Evolutionary conservation across 2,329 filamentous ascomycete species (phyloP), one percentile per base, ranked within the genome.

Genomic region (Epichloe bromicola): DNA sequence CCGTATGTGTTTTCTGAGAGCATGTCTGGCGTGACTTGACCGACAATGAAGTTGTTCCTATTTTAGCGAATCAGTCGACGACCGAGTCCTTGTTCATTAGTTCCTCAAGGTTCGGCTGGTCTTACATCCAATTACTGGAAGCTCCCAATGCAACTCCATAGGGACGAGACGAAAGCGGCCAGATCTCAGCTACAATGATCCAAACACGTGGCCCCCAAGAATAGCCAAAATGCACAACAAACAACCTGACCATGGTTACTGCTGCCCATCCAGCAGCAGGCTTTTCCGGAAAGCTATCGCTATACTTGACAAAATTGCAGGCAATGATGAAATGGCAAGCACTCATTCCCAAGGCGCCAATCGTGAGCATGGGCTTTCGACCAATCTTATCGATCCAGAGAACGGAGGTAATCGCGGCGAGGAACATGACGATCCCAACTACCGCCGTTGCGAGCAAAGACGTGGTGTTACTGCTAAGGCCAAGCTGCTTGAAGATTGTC

Each of bases 141-240:
- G 11, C 41, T 43, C 41, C 41, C 6, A 30, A 20, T 15, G 23
- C 19, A 15, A 43, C 23, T 4, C 23, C 23, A 43, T 26, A 4
- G 15, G 4, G 23, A 26, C 41, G 23, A 23, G 14, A 43, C 12
- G 41, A 26, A 11, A 43, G 11, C 12, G 12, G 14, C 41, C 12
- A 89, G 41, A 89, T 79, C 65, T 88, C 85, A 2, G 83, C 78
- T 1, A 87, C 76, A 51, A 89, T 73, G 54, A 87, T 85, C 85
- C 85, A 88, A 0, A 81, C 77, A 58, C 80, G 83, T 2, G 84
- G 85, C 0, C 84, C 83, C 85, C 85, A 89, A 0, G 76, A 81
- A 62, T 86, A 88, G 33, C 82, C 86, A 59, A 89, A 89, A 64
- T 85, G 78, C 33, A 86, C 70, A 30, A 86, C 80, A 56, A 86